Evolutionary conservation across 306 rosid species (phyloP), one percentile per base, ranked within the genome.

Genomic region (Arachis stenosperma): DNA sequence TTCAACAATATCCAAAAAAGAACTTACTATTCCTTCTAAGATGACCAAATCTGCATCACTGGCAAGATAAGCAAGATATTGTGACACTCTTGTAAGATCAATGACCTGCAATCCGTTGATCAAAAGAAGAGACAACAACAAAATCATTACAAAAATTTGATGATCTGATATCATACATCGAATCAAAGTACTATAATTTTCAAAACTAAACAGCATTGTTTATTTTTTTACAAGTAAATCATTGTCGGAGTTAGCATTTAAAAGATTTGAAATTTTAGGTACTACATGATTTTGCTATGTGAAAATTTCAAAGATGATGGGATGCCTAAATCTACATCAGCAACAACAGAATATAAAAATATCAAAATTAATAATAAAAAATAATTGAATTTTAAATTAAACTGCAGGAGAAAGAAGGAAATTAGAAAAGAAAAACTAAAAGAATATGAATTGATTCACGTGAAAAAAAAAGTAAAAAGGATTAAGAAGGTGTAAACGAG

Each of bases 11-110:
- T 36, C 60, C 43, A 41, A 55, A 46, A 37, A 73, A 78, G 59
- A 82, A 85, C 88, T 85, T 79, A 94, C 99, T 97, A 94, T 94
- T 75, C 99, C 97, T 89, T 94, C 97, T 83, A 86, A 78, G 76
- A 94, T 67, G 72, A 91, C 96, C n/a, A 94, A 84, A 86, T 91
- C 96, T 52, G 96, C 97, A 83, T 88, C 99, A 74, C 75, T 86
- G 33, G 99, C 83, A 60, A 94, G 84, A 87, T 83, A 86, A 70
- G 97, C 96, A 48, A 94, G 87, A 78, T 94, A 95, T 73, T 88
- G 91, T 30, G 99, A 86, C 47, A 91, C 97, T 17, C 85, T 70
- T n/a, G 89, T 15, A 52, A 94, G 99, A 89, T 94, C 96, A 67
- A 94, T 91, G 65, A 89, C 96, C 99, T 94, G 82, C 73, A 73